Percentiles rank a stretch among this genome's conserved stretches.
Evolutionary conservation across 495 filamentous ascomycete species (phyloP).

Genomic region (Astrothelium macrocarpum): DNA sequence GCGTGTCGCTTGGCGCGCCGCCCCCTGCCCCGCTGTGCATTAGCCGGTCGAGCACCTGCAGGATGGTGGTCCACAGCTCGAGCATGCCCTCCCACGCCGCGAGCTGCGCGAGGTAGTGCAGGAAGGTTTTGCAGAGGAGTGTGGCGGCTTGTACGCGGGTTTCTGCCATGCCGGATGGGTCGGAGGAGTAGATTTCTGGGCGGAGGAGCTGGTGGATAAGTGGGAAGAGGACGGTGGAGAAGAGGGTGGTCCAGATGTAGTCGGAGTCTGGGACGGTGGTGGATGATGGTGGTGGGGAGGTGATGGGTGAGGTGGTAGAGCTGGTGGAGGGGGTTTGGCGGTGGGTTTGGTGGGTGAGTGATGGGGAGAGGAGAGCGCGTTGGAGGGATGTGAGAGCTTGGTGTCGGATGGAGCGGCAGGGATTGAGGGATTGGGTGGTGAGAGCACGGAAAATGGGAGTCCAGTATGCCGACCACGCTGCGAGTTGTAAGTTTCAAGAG

Average conservation of each 20-base stretch:
- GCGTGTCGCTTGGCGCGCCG: constrained; percentile 4
- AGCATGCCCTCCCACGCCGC: constrained; percentile 86
- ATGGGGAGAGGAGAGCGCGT: constrained; percentile 69
- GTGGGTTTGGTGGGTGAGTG: constrained; percentile 63
- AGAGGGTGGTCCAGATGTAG: constrained; percentile 87
- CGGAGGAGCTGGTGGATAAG: constrained; percentile 81
- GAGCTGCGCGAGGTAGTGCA: constrained; percentile 83
- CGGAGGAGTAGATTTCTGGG: constrained; percentile 88
- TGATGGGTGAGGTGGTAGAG: background rate
- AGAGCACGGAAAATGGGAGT: constrained; percentile 84
- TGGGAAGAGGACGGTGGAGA: constrained; percentile 91
- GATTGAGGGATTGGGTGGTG: constrained; percentile 85
- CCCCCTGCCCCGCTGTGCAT: constrained; percentile 88
- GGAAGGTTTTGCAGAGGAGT: constrained; percentile 85
- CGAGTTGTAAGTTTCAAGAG: constrained; percentile 10
- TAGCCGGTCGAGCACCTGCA: constrained; percentile 89
- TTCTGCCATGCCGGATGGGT: constrained; percentile 89
- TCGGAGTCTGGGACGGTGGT: constrained; percentile 35
- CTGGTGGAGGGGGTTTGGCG: background rate
- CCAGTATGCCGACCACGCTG: constrained; percentile 98
- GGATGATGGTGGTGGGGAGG: constrained; percentile 3
- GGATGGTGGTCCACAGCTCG: constrained; percentile 82
- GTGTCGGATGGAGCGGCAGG: constrained; percentile 85
- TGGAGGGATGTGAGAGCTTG: constrained; percentile 83
- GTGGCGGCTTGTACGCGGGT: constrained; percentile 88